A percentile compares a stretch with the other conserved stretches of the same genome.
These are phyloP conservation scores for Trametes polyzona DNA, from an alignment of 1,284 basidiomycete genomes.

Conservation along the genomic window DNA sequence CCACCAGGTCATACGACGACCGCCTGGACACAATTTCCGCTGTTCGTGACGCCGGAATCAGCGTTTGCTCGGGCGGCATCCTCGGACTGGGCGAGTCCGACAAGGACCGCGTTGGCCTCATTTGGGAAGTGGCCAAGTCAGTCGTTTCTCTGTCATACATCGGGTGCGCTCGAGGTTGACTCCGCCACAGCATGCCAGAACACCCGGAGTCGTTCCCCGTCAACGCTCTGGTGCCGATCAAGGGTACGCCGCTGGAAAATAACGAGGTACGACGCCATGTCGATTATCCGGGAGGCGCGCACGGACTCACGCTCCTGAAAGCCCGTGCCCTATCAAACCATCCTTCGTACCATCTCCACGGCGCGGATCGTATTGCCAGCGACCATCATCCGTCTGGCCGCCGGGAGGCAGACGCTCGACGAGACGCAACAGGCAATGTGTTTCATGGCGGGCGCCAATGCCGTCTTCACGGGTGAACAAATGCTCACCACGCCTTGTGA, in stretches of 20 bases:
- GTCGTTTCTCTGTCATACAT: constrained; percentile 29
- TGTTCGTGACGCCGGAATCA: constrained; percentile 94
- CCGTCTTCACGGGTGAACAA: constrained; percentile 95
- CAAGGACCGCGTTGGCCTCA: constrained; percentile 90
- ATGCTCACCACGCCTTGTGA: constrained; percentile 97
- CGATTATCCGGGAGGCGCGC: neutral
- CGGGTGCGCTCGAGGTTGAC: constrained; percentile 8
- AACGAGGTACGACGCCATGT: constrained; percentile 56
- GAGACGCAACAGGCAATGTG: constrained; percentile 97
- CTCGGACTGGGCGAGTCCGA: constrained; percentile 93
- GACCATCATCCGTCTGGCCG: constrained; percentile 95
- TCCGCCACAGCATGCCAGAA: constrained; percentile 75
- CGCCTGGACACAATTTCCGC: constrained; percentile 88
- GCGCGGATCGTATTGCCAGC: constrained; percentile 90
- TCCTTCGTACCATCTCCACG: constrained; percentile 94
- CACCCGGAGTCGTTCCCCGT: constrained; percentile 99
- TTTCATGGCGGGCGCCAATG: constrained; percentile 98
- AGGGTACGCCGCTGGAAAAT: constrained; percentile 72
- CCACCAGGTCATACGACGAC: constrained; percentile 94
- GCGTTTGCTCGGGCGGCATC: constrained; percentile 97
- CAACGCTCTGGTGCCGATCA: constrained; percentile 87
- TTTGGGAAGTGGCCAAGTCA: constrained; percentile 91
- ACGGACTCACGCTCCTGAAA: constrained; percentile 35
- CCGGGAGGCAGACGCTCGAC: constrained; percentile 87
- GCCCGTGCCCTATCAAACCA: constrained; percentile 82